Evolutionary conservation across 176 grass and related monocot species (phyloP).

Genomic region (Phoenix roebelenii): DNA sequence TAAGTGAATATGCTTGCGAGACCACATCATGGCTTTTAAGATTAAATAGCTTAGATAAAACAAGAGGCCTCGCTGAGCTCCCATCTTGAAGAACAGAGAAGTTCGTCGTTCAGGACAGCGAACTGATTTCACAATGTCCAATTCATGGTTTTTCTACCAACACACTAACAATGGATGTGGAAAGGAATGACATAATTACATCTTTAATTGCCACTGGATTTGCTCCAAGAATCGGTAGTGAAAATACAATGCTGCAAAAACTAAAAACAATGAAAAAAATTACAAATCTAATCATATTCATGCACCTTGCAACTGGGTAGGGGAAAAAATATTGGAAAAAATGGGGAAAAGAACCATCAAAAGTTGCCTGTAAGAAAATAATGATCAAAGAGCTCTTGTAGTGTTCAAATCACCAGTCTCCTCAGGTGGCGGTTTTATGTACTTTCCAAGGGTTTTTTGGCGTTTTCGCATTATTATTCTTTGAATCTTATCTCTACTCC

Average conservation of each 20-base stretch:
- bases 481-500: conserved; percentile 80
- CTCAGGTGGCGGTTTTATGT: conserved; percentile 69
- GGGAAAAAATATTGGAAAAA: no score
- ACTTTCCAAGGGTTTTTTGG: conserved; percentile 84
- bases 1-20: no score
- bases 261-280: not conserved
- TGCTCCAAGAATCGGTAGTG: not conserved
- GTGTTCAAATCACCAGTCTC: conserved; percentile 23
- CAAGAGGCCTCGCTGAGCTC: no score
- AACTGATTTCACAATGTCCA: no score
- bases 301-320: no score
- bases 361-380: not conserved
- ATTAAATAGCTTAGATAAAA: no score
- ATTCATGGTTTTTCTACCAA: no score
- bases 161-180: no score
- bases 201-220: not conserved
- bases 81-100: no score
- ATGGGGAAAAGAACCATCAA: no score
- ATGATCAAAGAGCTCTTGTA: conserved; percentile 15
- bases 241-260: conserved; percentile 5
- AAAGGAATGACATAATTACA: not conserved
- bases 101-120: no score
- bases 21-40: no score
- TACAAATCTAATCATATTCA: not conserved
- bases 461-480: conserved; percentile 70